Evolutionary conservation across 805 yeast genomes (phyloP).

Genomic region (Teunomyces kruisii): DNA sequence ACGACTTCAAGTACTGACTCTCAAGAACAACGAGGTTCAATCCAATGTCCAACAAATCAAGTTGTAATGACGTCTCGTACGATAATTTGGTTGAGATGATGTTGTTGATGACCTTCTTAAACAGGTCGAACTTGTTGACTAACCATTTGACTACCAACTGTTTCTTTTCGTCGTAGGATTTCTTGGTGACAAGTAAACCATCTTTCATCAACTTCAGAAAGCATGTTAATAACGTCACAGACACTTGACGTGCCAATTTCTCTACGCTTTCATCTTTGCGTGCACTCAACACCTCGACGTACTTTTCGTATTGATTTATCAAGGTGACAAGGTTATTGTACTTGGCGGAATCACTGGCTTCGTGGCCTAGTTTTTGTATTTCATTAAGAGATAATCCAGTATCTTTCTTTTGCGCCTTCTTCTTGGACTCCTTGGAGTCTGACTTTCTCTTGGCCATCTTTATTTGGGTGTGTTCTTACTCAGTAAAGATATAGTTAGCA

Average conservation of each 20-base stretch:
- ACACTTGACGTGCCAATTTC: constrained; percentile 37
- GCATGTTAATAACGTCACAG: constrained; percentile 42
- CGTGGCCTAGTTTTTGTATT: constrained; percentile 22
- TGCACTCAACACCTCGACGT: constrained; percentile 16
- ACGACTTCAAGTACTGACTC: constrained; percentile 50
- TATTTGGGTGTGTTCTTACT: constrained; percentile 1
- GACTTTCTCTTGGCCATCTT: constrained; percentile 14
- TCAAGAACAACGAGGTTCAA: constrained; percentile 60
- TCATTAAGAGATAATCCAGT: constrained; percentile 12
- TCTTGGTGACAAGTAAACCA: constrained; percentile 37
- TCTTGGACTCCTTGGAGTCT: constrained; percentile 8
- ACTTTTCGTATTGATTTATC: constrained; percentile 35
- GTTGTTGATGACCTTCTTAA: constrained; percentile 44
- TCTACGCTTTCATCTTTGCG: constrained; percentile 25
- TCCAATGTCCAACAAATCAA: constrained; percentile 52
- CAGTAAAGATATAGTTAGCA: not conserved
- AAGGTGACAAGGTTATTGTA: constrained; percentile 56
- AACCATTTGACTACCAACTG: constrained; percentile 62
- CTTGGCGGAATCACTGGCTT: constrained; percentile 44
- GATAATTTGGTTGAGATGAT: constrained; percentile 42
- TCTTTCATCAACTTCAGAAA: constrained; percentile 50
- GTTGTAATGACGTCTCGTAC: constrained; percentile 50
- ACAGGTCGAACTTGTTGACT: constrained; percentile 54
- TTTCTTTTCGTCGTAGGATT: constrained; percentile 43
- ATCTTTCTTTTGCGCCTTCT: constrained; percentile 2